These are phyloP conservation scores for Dacryopinax spathularia DNA, from an alignment of 768 basidiomycete species.

Conservation along the genomic window DNA sequence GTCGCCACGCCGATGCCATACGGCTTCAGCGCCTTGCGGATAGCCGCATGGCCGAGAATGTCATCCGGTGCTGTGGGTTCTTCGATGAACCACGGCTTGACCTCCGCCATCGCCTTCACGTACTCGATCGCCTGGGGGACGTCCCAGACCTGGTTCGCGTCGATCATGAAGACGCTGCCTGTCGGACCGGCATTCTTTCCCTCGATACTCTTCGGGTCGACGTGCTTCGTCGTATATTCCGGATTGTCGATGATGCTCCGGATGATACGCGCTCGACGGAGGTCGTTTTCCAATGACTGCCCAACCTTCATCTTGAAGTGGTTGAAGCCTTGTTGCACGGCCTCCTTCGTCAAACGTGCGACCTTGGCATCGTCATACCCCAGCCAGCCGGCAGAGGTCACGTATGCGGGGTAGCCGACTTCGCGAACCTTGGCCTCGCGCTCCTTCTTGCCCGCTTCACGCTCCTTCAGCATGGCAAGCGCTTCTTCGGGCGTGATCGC, in stretches of 20 bases:
- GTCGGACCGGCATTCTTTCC: conserved; percentile 33
- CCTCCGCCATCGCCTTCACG: conserved; percentile 25
- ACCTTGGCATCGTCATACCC: conserved; percentile 33
- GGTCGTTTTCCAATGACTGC: conserved; percentile 29
- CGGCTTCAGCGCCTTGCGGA: conserved; percentile 24
- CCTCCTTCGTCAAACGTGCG: conserved; percentile 24
- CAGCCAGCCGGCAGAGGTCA: conserved; percentile 11
- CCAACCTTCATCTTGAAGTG: conserved; percentile 38
- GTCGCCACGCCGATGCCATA: conserved; percentile 30
- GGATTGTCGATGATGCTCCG: conserved; percentile 33
- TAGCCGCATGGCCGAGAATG: conserved; percentile 19
- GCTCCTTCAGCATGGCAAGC: conserved; percentile 26
- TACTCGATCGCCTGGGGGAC: conserved; percentile 30
- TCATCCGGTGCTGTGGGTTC: conserved; percentile 29
- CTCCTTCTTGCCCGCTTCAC: conserved; percentile 27
- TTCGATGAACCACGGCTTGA: conserved; percentile 32
- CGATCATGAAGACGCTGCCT: conserved; percentile 33
- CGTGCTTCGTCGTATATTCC: conserved; percentile 22
- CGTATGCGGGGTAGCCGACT: conserved; percentile 12
- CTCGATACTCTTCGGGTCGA: conserved; percentile 21
- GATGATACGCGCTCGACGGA: conserved; percentile 28
- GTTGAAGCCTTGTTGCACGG: conserved; percentile 32
- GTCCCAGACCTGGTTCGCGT: conserved; percentile 31
- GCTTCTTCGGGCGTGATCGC: conserved; percentile 32
- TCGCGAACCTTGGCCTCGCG: conserved; percentile 26